phyloP scores from a whole-genome alignment of 129 eudicot species.

The Chrysanthemum makinoi region DNA sequence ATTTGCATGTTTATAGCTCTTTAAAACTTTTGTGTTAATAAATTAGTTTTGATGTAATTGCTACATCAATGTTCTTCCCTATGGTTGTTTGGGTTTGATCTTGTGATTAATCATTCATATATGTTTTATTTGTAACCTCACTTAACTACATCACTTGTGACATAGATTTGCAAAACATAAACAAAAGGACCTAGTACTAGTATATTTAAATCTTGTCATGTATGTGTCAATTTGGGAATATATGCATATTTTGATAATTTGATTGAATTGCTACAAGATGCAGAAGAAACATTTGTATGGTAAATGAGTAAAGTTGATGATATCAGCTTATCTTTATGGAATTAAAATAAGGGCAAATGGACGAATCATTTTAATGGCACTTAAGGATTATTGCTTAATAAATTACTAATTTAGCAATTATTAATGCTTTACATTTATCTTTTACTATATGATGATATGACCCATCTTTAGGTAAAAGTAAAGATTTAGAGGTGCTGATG shows the following conservation, averaged over 20 bases:
- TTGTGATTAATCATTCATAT: no score
- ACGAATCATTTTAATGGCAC: constrained; percentile 1
- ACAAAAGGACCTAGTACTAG: no score
- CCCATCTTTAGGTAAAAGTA: constrained; percentile 27
- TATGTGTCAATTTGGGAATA: neutral
- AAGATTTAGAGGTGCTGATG: constrained; percentile 29
- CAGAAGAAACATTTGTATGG: neutral
- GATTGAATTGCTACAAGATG: neutral
- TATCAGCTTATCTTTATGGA: neutral
- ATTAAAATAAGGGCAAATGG: neutral
- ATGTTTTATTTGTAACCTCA: no score
- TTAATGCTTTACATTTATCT: constrained; percentile 24
- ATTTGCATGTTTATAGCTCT: constrained; percentile 8
- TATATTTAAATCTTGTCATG: constrained; percentile 9
- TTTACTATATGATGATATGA: constrained; percentile 14
- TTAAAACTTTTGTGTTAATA: neutral
- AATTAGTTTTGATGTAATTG: no score
- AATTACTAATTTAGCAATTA: constrained; percentile 21
- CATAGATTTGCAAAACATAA: no score
- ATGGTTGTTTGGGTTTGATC: no score
- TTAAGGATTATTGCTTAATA: constrained; percentile 9
- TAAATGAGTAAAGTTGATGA: constrained; percentile 7
- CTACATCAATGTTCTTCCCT: no score
- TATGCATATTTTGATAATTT: neutral
- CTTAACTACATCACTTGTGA: no score